Evolutionary conservation across 1,139 yeast species (phyloP), one percentile per base, ranked within the genome.

Genomic region (Ogataea hybrid): DNA sequence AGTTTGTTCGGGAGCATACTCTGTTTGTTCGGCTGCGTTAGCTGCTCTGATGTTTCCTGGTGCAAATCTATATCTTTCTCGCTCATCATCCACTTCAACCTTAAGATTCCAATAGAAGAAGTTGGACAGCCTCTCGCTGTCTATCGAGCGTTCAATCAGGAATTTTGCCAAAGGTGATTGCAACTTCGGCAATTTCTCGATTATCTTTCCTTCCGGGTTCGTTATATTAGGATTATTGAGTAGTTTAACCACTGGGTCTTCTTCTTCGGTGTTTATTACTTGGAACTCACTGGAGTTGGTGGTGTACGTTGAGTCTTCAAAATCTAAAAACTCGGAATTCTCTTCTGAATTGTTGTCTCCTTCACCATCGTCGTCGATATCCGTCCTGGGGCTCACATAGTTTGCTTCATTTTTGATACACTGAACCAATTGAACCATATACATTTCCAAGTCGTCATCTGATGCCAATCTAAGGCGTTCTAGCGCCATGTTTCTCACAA

Each of bases 61-160:
- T 18, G 20, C 20, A 6, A 6, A 6, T 25, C 9, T 28, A 3
- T 28, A 14, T 22, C 29, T 33, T 18, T 37, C 8, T 25, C 59
- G 54, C 15, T 81, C 84, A 51, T 88, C 96, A 52, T 81, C 84
- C 28, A 87, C 77, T 57, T 90, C 97, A 1, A 94, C 96, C 52
- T 82, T 84, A 37, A 92, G 76, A 57, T 84, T 88, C 97, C 98
- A 92, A 59, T 88, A 90, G 49, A 92, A 81, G 58, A 77, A 88
- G 57, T 84, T 89, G 0, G 96, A 95, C 25, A 92, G 67, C 15
- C 75, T 68, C 18, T 77, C 76, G 57, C 84, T 84, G 21, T 75
- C 70, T 1, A 83, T 71, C 0, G 96, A 82, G 39, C 92, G 71
- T 25, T 80, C 81, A 34, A 90, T 83, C 34, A 94, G 68, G 58